Conservation (phyloP, 208 protist species). For the Zelonia costaricensis region DNA sequence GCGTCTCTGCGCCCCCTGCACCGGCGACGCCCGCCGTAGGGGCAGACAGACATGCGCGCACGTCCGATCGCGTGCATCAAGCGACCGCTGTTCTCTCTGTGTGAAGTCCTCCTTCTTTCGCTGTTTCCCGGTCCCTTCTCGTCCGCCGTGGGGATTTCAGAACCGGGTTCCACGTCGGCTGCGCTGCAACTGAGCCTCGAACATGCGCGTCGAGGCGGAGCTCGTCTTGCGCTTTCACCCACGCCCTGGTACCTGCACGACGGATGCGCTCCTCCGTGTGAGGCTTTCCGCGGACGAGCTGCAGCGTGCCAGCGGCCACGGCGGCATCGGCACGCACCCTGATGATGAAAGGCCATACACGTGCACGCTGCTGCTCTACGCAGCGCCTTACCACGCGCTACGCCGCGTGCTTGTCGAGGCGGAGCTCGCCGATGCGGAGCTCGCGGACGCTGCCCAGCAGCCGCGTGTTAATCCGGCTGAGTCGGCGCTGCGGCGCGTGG, state of each 20-base stretch:
- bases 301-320: background rate
- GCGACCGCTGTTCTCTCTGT: too few species aligned
- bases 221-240: constrained; percentile 13
- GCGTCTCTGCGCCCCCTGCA: too few species aligned
- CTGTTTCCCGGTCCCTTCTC: too few species aligned
- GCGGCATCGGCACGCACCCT: background rate
- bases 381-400: constrained; percentile 9
- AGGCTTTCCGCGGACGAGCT: too few species aligned
- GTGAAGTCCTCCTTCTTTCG: too few species aligned
- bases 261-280: constrained; percentile 8
- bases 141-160: too few species aligned
- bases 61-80: too few species aligned
- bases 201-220: constrained; percentile 17
- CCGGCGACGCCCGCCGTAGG: too few species aligned
- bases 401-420: constrained; percentile 5
- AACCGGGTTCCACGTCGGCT: too few species aligned
- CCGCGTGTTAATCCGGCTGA: too few species aligned
- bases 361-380: constrained; percentile 14
- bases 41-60: too few species aligned
- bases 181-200: background rate
- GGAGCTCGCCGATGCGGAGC: background rate
- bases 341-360: background rate
- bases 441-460: too few species aligned
- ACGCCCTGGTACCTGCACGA: constrained; percentile 1
- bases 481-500: background rate